phyloP scores from a whole-genome alignment of 257 asterid species.

The Solanum pennellii region DNA sequence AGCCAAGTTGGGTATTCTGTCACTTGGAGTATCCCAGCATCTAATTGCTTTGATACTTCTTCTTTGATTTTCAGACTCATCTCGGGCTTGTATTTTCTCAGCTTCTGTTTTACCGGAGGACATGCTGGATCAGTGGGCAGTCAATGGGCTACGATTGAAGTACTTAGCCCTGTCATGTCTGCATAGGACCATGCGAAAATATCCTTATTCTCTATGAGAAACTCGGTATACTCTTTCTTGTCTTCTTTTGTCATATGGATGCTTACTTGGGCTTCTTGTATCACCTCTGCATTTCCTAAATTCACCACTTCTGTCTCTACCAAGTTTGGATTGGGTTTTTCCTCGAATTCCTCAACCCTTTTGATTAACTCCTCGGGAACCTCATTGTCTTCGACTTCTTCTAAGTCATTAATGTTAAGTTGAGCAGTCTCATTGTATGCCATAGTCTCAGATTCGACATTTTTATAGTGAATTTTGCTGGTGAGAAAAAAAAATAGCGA shows the following conservation, averaged over 20 bases:
- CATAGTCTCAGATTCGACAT: no score
- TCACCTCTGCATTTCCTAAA: no score
- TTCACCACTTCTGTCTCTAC: not conserved
- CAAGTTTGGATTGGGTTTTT: not conserved
- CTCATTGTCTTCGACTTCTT: no score
- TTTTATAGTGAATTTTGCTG: no score
- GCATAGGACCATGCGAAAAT: not conserved
- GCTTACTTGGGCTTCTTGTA: no score
- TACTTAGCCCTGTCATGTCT: not conserved
- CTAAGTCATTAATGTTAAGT: not conserved
- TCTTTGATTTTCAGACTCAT: not conserved
- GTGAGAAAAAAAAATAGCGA: no score
- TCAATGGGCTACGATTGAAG: not conserved
- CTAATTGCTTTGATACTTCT: not conserved
- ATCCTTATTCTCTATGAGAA: not conserved
- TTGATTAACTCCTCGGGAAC: no score
- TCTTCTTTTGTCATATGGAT: no score
- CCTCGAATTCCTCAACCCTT: not conserved
- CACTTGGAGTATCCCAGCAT: not conserved
- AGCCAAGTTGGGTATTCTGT: not conserved
- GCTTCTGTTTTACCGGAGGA: not conserved
- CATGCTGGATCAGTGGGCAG: not conserved
- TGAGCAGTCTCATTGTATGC: not conserved
- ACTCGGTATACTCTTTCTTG: not conserved
- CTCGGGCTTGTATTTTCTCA: not conserved